A percentile compares a stretch with the other conserved stretches of the same genome.
These are phyloP conservation scores for Andrographis paniculata DNA, from an alignment of 305 asterid species.

Conservation along the genomic window DNA sequence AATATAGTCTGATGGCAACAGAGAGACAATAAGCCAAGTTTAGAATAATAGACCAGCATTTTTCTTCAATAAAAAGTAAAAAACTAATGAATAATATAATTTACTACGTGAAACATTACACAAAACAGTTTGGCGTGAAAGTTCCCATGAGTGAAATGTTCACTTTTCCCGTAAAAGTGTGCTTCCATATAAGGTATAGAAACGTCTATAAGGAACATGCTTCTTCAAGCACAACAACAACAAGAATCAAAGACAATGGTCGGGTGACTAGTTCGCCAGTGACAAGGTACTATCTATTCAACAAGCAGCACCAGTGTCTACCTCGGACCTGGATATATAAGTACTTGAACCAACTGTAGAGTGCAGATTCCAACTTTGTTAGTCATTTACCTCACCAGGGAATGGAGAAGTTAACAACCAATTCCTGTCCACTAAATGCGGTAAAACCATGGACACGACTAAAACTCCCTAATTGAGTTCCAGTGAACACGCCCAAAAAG, in stretches of 20 bases:
- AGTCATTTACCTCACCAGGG: slow-evolving; percentile 4
- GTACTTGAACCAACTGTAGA: no score
- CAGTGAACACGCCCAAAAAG: not conserved
- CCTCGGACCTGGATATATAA: not conserved
- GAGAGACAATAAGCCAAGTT: no score
- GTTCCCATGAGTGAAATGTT: no score
- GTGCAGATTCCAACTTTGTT: not conserved
- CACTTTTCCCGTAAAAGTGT: no score
- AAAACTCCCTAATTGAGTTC: not conserved
- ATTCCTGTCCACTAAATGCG: slow-evolving; percentile 7
- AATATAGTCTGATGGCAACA: no score
- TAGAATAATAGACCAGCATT: no score
- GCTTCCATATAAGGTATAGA: no score
- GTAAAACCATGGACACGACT: not conserved
- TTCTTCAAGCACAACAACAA: slow-evolving; percentile 4
- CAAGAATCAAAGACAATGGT: not conserved
- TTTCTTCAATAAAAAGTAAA: not conserved
- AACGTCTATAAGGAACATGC: not conserved
- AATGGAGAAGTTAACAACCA: slow-evolving; percentile 3
- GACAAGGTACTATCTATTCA: not conserved
- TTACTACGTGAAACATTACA: no score
- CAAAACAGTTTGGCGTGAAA: no score
- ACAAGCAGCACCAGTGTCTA: slow-evolving; percentile 3
- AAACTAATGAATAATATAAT: no score
- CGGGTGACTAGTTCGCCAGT: not conserved